Evolutionary conservation across 2,329 filamentous ascomycete species (phyloP).

Genomic region (Trichoderma afroharzianum): DNA sequence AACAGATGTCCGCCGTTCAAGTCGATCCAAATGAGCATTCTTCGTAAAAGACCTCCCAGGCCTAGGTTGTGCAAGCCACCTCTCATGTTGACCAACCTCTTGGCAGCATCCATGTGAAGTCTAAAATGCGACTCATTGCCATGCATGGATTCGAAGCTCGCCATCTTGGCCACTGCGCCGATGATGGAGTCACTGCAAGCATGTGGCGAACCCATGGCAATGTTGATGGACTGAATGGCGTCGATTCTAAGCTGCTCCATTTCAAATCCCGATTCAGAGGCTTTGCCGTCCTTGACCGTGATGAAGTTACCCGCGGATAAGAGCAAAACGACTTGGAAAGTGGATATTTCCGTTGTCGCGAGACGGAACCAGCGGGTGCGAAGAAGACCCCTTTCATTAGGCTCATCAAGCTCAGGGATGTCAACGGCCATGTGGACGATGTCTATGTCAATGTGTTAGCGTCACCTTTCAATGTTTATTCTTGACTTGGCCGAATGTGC

Average conservation of each 20-base stretch:
- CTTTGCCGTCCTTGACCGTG: slow-evolving; percentile 18
- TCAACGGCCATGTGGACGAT: slow-evolving; percentile 30
- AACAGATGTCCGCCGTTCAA: slow-evolving; percentile 37
- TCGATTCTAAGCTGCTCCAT: slow-evolving; percentile 42
- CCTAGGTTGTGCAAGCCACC: slow-evolving; percentile 43
- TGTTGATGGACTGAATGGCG: slow-evolving; percentile 42
- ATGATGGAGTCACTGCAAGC: slow-evolving; percentile 41
- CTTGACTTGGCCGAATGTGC: not conserved
- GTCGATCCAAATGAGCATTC: slow-evolving; percentile 49
- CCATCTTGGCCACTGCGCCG: slow-evolving; percentile 49
- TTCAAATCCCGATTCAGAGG: slow-evolving; percentile 21
- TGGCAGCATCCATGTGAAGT: slow-evolving; percentile 46
- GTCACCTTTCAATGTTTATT: not conserved
- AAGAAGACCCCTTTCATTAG: slow-evolving; percentile 25
- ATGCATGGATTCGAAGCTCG: slow-evolving; percentile 50
- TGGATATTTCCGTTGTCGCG: slow-evolving; percentile 23
- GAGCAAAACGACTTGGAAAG: slow-evolving; percentile 28
- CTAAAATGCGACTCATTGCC: slow-evolving; percentile 40
- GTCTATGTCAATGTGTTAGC: slow-evolving; percentile 19
- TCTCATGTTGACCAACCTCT: slow-evolving; percentile 40
- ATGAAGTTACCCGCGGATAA: slow-evolving; percentile 29
- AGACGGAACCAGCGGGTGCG: slow-evolving; percentile 29
- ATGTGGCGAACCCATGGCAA: slow-evolving; percentile 29
- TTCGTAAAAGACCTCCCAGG: slow-evolving; percentile 42
- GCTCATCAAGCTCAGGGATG: slow-evolving; percentile 29